Evolutionary conservation across 257 asterid species (phyloP).

Genomic region (Solanum rostratum): DNA sequence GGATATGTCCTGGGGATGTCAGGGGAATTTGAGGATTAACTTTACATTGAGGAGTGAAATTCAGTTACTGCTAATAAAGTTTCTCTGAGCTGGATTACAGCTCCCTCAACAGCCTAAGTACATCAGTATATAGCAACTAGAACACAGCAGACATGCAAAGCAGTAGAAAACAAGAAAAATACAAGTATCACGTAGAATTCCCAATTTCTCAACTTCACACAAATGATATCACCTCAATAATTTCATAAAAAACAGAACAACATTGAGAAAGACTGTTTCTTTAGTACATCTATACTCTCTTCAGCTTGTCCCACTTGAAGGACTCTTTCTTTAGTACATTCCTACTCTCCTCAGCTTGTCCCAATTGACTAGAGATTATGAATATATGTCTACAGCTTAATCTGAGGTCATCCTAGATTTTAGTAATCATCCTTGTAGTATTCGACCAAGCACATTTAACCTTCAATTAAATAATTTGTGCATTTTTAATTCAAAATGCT

Average conservation of each 20-base stretch:
- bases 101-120: not conserved
- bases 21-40: not conserved
- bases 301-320: too few relatives aligned
- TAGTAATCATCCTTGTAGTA: not conserved
- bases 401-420: not conserved
- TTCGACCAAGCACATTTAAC: not conserved
- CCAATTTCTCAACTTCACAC: not conserved
- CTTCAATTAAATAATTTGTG: too few relatives aligned
- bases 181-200: not conserved
- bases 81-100: not conserved
- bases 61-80: not conserved
- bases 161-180: not conserved
- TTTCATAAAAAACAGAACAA: not conserved
- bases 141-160: not conserved
- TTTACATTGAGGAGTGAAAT: not conserved
- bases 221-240: not conserved
- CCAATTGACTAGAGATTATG: not conserved
- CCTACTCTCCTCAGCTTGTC: not conserved
- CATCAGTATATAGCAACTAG: not conserved
- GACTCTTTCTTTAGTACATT: not conserved
- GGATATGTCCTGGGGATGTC: not conserved
- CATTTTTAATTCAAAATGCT: not conserved
- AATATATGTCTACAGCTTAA: not conserved
- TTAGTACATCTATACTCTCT: not conserved
- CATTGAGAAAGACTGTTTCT: not conserved